These are phyloP conservation scores for Dryas octopetala DNA, from an alignment of 306 rosid genomes.

Conservation along the genomic window DNA sequence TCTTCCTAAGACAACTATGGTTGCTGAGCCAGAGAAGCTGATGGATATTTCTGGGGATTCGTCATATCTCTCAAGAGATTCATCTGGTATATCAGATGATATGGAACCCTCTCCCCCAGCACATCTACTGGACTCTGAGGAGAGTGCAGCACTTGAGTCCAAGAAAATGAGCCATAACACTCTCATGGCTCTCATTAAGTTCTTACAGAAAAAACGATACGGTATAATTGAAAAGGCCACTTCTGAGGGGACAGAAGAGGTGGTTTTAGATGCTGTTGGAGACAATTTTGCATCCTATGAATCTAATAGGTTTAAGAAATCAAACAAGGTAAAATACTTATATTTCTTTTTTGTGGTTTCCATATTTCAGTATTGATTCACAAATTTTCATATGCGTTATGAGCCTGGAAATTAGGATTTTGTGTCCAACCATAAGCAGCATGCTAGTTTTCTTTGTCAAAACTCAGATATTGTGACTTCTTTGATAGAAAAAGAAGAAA, in stretches of 20 bases:
- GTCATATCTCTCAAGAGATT: slow-evolving; percentile 65
- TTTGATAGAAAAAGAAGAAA: neutral
- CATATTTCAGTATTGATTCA: slow-evolving; percentile 4
- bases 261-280: slow-evolving; percentile 89
- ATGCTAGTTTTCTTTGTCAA: neutral
- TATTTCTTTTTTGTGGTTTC: neutral
- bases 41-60: slow-evolving; percentile 64
- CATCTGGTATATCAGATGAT: slow-evolving; percentile 86
- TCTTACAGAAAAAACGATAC: slow-evolving; percentile 81
- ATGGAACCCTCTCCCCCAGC: slow-evolving; percentile 54
- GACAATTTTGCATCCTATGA: slow-evolving; percentile 54
- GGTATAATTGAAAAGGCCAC: slow-evolving; percentile 87
- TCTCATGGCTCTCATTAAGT: slow-evolving; percentile 97
- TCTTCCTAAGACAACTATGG: slow-evolving; percentile 77
- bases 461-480: neutral
- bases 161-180: slow-evolving; percentile 87
- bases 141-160: slow-evolving; percentile 67
- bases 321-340: slow-evolving; percentile 65
- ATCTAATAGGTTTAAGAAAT: slow-evolving; percentile 59
- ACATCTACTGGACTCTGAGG: slow-evolving; percentile 61
- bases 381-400: neutral
- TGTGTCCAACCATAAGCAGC: neutral
- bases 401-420: neutral
- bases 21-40: slow-evolving; percentile 69
- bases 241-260: slow-evolving; percentile 98